Evolutionary conservation across 345 rosid species (phyloP).

Genomic region (Litchi chinensis): DNA sequence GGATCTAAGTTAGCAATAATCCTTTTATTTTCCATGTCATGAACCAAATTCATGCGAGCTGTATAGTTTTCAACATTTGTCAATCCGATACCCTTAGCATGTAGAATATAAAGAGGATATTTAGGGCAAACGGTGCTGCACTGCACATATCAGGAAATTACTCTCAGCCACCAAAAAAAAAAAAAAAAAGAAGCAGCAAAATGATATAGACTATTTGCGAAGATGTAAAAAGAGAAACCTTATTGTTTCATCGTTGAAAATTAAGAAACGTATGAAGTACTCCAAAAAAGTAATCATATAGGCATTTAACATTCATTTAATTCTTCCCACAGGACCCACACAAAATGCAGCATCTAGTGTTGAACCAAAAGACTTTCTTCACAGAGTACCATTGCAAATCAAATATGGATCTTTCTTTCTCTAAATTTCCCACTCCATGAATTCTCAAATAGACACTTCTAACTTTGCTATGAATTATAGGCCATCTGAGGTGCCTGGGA

Average conservation of each 20-base stretch:
- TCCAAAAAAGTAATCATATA: not conserved
- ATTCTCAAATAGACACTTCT: constrained; percentile 17
- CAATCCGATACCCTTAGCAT: no score
- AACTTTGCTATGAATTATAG: constrained; percentile 1
- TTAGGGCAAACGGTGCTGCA: not conserved
- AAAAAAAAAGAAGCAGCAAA: constrained; percentile 1
- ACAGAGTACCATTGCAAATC: not conserved
- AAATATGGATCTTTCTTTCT: constrained; percentile 8
- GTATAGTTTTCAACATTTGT: not conserved
- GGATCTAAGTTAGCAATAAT: not conserved
- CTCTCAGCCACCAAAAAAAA: not conserved
- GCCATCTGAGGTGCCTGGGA: no score
- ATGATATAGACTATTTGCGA: not conserved
- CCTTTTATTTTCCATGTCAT: constrained; percentile 9
- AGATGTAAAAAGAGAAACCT: not conserved
- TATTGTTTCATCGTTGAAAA: not conserved
- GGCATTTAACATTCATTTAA: not conserved
- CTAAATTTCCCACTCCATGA: not conserved
- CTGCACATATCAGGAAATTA: not conserved
- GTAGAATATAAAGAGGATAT: no score
- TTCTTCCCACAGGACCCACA: constrained; percentile 12
- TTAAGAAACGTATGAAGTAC: constrained; percentile 3
- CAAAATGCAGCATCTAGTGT: not conserved
- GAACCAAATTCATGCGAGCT: not conserved
- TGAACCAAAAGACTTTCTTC: not conserved